Percentiles rank a stretch among this genome's conserved stretches.
Evolutionary conservation across 169 alveolate genomes (phyloP).

Genomic region (Eimeria praecox): DNA sequence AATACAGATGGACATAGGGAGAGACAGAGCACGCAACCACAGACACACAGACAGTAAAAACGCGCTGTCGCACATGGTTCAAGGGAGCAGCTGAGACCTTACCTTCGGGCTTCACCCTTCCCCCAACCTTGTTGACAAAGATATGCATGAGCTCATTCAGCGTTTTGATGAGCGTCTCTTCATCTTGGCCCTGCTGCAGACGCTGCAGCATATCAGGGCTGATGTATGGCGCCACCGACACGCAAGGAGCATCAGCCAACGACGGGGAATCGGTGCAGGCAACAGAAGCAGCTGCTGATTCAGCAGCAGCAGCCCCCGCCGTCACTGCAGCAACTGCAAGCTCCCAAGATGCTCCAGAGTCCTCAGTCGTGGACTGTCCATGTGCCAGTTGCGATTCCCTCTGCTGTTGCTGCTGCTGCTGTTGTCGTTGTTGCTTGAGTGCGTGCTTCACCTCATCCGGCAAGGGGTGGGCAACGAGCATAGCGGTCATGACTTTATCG

Average conservation of each 20-base stretch:
- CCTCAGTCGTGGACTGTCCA: neutral
- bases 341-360: conserved; percentile 27
- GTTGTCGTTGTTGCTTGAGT: conserved; percentile 53
- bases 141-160: conserved; percentile 58
- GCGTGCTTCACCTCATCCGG: conserved; percentile 69
- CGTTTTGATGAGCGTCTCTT: conserved; percentile 47
- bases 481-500: conserved; percentile 54
- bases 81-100: neutral
- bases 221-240: conserved; percentile 47
- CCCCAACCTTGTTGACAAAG: conserved; percentile 54
- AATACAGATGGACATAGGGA: neutral
- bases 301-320: conserved; percentile 63
- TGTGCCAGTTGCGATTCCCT: neutral
- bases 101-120: conserved; percentile 57
- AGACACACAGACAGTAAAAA: neutral
- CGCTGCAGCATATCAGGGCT: conserved; percentile 65
- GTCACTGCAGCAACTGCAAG: conserved; percentile 48
- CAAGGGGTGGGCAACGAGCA: conserved; percentile 77
- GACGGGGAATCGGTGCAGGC: conserved; percentile 10
- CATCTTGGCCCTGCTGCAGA: conserved; percentile 52
- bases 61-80: neutral
- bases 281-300: conserved; percentile 49
- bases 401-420: conserved; percentile 12
- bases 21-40: neutral
- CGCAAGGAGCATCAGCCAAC: neutral